phyloP scores from a whole-genome alignment of 768 basidiomycete genomes.

The Kwoniella heveanensis region DNA sequence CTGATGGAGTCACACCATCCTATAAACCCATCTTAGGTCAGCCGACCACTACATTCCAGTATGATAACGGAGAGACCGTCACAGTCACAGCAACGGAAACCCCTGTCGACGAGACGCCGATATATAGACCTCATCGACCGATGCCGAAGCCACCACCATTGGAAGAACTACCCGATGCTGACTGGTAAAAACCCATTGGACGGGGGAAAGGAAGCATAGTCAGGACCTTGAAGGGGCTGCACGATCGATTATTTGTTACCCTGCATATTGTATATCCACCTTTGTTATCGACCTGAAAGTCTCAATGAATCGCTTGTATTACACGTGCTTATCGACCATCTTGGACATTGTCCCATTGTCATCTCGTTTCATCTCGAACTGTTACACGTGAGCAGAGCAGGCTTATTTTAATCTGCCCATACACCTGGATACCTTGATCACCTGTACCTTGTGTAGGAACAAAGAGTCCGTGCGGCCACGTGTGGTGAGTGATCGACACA shows the following conservation, averaged over 20 bases:
- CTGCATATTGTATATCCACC: slow-evolving; percentile 3
- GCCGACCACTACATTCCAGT: slow-evolving; percentile 1
- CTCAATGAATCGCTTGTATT: not conserved
- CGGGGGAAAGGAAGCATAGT: no score
- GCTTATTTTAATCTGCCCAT: no score
- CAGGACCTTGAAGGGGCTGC: no score
- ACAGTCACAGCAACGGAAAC: not conserved
- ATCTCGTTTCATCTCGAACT: no score
- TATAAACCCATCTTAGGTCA: slow-evolving; percentile 8
- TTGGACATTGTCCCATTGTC: no score
- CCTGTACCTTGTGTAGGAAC: no score
- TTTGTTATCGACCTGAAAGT: not conserved
- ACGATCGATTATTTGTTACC: not conserved
- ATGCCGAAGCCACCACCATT: slow-evolving; percentile 31
- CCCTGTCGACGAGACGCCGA: not conserved
- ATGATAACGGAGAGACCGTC: not conserved
- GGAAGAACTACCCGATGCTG: not conserved
- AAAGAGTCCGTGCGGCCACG: no score
- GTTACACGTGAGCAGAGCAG: no score
- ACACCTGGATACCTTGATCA: no score
- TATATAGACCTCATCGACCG: slow-evolving; percentile 17
- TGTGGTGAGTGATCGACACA: not conserved
- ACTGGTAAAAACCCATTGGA: no score
- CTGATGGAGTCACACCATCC: slow-evolving; percentile 4
- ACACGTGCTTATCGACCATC: no score